A percentile compares a stretch with the other conserved stretches of the same genome.
phyloP scores from a whole-genome alignment of 139 green algal genomes.

The Microglena sp. region DNA sequence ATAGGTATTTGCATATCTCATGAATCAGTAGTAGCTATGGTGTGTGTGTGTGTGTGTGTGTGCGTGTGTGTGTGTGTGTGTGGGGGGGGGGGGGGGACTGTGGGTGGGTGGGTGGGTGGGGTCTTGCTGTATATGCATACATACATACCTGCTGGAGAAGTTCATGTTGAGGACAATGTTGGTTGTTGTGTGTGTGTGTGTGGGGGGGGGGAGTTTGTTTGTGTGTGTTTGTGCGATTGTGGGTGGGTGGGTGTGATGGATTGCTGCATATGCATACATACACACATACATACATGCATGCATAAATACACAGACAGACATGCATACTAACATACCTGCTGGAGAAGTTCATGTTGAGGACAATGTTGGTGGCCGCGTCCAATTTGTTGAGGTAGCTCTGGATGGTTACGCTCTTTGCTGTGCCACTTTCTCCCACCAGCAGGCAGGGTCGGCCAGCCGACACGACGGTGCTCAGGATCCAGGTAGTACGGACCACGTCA shows the following conservation, averaged over 20 bases:
- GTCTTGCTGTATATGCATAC: too few relatives aligned
- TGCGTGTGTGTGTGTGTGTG: too few relatives aligned
- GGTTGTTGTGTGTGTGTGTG: conserved; percentile 21
- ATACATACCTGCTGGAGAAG: conserved; percentile 61
- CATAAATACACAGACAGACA: background rate
- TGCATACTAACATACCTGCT: too few relatives aligned
- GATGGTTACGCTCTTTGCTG: conserved; percentile 71
- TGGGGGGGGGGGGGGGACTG: too few relatives aligned
- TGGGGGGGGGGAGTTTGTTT: too few relatives aligned
- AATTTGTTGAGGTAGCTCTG: conserved; percentile 46
- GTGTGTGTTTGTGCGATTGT: too few relatives aligned
- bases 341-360: conserved; percentile 71
- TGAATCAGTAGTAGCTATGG: too few relatives aligned
- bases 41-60: too few relatives aligned
- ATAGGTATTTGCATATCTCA: too few relatives aligned
- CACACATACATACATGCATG: background rate
- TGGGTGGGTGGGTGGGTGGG: too few relatives aligned
- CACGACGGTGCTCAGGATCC: conserved; percentile 27
- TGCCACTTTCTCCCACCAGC: conserved; percentile 68
- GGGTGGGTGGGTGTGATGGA: too few relatives aligned
- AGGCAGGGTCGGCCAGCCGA: conserved; percentile 46
- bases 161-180: conserved; percentile 62
- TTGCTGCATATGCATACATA: background rate
- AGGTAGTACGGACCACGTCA: conserved; percentile 51
- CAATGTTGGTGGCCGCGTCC: conserved; percentile 32